phyloP scores from a whole-genome alignment of 306 rosid genomes.

The Vachellia collinsii region DNA sequence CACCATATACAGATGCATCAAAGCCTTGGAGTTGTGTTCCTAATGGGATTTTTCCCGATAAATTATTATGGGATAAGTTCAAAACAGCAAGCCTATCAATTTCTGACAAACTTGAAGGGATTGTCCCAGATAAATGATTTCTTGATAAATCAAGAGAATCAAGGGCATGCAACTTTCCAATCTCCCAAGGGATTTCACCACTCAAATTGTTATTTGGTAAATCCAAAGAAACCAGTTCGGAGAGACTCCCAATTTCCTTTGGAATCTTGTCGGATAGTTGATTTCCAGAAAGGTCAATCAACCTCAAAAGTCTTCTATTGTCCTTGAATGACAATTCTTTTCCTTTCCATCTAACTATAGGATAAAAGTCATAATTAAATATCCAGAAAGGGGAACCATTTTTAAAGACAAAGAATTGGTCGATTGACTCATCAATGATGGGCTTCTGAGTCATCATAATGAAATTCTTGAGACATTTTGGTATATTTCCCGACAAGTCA shows the following conservation, averaged over 20 bases:
- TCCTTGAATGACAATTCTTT: background rate
- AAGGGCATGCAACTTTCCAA: background rate
- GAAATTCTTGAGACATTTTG: background rate
- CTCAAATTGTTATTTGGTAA: background rate
- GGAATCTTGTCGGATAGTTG: background rate
- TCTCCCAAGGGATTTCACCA: background rate
- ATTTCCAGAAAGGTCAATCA: conserved; percentile 20
- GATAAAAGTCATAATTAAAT: background rate
- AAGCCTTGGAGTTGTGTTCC: conserved; percentile 26
- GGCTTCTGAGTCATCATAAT: background rate
- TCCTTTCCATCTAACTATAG: background rate
- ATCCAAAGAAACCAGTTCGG: background rate
- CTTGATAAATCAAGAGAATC: conserved; percentile 22
- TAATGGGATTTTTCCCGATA: conserved; percentile 8
- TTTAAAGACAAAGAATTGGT: background rate
- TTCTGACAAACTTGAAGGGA: background rate
- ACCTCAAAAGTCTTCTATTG: background rate
- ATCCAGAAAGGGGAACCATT: background rate
- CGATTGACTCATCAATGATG: background rate
- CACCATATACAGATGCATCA: background rate
- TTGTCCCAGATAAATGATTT: background rate
- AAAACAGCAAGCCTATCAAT: background rate
- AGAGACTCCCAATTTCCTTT: background rate
- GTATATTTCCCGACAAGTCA: background rate
- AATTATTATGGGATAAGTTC: background rate